These are phyloP conservation scores for Nicotiana knightiana DNA, from an alignment of 257 asterid genomes.

Conservation along the genomic window DNA sequence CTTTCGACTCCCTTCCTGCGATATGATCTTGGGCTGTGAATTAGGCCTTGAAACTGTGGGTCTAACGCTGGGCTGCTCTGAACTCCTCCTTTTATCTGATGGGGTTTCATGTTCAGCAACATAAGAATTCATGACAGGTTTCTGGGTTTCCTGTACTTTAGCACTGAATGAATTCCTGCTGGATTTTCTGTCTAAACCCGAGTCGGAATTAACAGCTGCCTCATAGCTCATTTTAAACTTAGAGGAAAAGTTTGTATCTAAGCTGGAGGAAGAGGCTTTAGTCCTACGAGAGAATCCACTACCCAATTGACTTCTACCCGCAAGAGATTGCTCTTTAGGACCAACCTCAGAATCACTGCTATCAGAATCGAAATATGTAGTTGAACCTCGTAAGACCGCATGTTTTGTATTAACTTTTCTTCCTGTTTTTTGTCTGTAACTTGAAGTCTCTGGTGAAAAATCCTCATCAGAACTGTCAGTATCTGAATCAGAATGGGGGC, in stretches of 20 bases:
- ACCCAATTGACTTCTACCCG: slow-evolving; percentile 32
- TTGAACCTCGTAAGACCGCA: slow-evolving; percentile 30
- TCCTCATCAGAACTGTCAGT: slow-evolving; percentile 53
- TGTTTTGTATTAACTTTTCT: slow-evolving; percentile 20
- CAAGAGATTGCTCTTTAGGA: slow-evolving; percentile 28
- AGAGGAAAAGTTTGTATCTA: slow-evolving; percentile 19
- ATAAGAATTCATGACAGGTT: slow-evolving; percentile 8
- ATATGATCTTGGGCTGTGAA: slow-evolving; percentile 29
- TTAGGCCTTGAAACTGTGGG: slow-evolving; percentile 22
- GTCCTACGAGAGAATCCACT: slow-evolving; percentile 70
- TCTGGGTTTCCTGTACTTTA: slow-evolving; percentile 23
- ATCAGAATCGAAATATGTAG: slow-evolving; percentile 35
- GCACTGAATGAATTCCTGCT: slow-evolving; percentile 13
- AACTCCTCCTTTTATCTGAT: slow-evolving; percentile 18
- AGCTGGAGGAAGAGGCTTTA: slow-evolving; percentile 35
- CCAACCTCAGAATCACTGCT: slow-evolving; percentile 56
- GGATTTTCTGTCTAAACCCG: slow-evolving; percentile 25
- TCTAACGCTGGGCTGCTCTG: slow-evolving; percentile 31
- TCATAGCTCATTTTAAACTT: slow-evolving; percentile 23
- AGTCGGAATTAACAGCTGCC: slow-evolving; percentile 25
- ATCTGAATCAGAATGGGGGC: slow-evolving; percentile 29
- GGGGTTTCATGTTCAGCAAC: slow-evolving; percentile 21
- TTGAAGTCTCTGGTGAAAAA: slow-evolving; percentile 18
- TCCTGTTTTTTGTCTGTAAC: slow-evolving; percentile 13
- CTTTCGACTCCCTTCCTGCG: slow-evolving; percentile 12